Evolutionary conservation across 177 flowering plant genomes (phyloP), one percentile per base, ranked within the genome.

Genomic region (Vitis hybrid): DNA sequence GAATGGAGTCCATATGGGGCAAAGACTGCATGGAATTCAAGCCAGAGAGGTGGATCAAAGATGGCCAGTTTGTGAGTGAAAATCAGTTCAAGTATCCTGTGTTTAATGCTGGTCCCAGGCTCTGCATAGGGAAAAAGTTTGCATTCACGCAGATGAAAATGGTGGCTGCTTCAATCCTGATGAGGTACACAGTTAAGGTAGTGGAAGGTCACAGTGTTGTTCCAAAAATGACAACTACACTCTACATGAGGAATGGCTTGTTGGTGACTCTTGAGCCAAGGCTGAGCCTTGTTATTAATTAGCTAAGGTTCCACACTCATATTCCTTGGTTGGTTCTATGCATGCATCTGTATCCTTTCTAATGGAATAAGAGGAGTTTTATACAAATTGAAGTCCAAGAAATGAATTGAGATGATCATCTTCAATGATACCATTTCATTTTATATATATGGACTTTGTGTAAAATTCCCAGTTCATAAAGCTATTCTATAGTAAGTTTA

Each of bases 101-200:
- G 51, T 89, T 89, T 56, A 86, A 89, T 48, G 94, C 72, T 7
- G 94, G 94, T 3, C 91, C 91, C 2, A 82, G 94, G 78, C 51
- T 86, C 62, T 89, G 94, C 63, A 59, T 86, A 19, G 94, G 90
- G 45, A 89, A 85, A 73, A 79, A 78, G 60, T 85, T 89, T 65
- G 91, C 94, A 5, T 88, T 77, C 80, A 69, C 72, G 75, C 94
- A 89, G 81, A 89, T 89, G 94, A 88, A 89, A 57, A 83, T 80
- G 85, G 82, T 86, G 73, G 89, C 83, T 17, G 87, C 91, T 45
- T 80, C 90, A 0, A 68, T 88, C 4, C 62, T 89, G 51, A 39
- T 60, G 66, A 79, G 86, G 81, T 87, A 79, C 57, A 60, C 74
- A 3, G 78, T 89, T 13, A 13, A 69, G 72, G 89, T 86, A 2